Evolutionary conservation across 495 filamentous ascomycete species (phyloP), one percentile per base, ranked within the genome.

Genomic region (Aspergillus homomorphus): DNA sequence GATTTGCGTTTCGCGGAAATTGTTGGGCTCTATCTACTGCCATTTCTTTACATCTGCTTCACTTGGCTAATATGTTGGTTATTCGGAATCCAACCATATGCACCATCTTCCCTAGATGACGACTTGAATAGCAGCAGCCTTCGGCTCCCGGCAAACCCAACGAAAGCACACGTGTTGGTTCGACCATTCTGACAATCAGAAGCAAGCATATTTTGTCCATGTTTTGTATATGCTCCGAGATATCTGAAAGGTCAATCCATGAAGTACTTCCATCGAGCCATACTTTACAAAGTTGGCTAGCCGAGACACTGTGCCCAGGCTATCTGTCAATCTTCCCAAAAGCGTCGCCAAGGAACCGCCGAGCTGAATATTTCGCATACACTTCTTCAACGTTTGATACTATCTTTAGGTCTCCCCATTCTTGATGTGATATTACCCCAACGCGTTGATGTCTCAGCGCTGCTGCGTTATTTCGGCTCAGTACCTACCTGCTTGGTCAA

Each of bases 261-360:
- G n/a, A n/a, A n/a, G n/a, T n/a, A n/a, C n/a, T n/a, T n/a, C n/a
- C n/a, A n/a, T n/a, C 24, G 45, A 22, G 21, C 24, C 14, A 48
- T 50, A 49, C 23, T 30, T 30, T 53, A 51, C 53, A 30, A 56
- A 48, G 26, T 48, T 45, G 28, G 23, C 45, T 24, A 52, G 44
- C 45, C 55, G 54, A 52, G 54, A 18, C 43, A 51, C 30, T 44
- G 46, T 51, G 42, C 20, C 45, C 41, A 3, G 12, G 41, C 16
- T 57, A 49, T 53, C 54, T 8, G 23, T n/a, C n/a, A n/a, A 38
- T 56, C 23, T 38, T 15, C 22, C 45, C 48, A 43, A n/a, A 48
- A 45, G 53, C 51, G 53, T 54, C 45, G 33, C 50, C 56, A 54
- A 58, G 26, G 57, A 41, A 61, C 41, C 24, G 26, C 26, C 9